A percentile compares a stretch with the other conserved stretches of the same genome.
These are phyloP conservation scores for Fusarium nisikadoi DNA, from an alignment of 2,329 filamentous ascomycete genomes.

Conservation along the genomic window DNA sequence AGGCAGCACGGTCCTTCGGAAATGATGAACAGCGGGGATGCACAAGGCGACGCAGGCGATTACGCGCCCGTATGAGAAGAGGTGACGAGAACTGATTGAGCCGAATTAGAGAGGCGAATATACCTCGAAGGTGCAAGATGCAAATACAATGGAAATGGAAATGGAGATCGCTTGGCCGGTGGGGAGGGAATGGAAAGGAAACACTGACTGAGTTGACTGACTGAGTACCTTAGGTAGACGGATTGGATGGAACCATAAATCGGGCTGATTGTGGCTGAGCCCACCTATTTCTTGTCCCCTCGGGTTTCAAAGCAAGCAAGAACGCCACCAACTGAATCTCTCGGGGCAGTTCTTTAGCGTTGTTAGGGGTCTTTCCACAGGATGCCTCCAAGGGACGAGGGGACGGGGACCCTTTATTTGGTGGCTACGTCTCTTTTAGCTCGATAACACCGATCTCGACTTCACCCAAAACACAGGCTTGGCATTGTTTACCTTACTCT, in stretches of 20 bases:
- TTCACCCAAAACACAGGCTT: background rate
- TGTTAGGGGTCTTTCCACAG: constrained; percentile 17
- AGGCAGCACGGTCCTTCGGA: constrained; percentile 29
- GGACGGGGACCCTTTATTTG: constrained; percentile 7
- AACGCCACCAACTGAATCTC: constrained; percentile 13
- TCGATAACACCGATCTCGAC: background rate
- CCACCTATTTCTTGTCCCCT: background rate
- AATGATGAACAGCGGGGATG: constrained; percentile 16
- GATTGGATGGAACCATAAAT: constrained; percentile 23
- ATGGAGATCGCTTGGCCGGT: constrained; percentile 29
- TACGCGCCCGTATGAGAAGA: constrained; percentile 8
- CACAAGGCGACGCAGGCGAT: background rate
- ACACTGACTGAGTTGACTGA: background rate
- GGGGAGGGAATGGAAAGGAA: constrained; percentile 30
- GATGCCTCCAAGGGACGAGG: background rate
- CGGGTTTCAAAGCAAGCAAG: constrained; percentile 12
- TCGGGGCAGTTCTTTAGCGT: constrained; percentile 13
- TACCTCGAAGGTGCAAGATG: background rate
- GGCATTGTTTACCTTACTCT: constrained; percentile 1
- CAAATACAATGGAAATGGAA: constrained; percentile 2
- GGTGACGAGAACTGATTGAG: background rate
- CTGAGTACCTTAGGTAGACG: background rate
- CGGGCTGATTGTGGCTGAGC: constrained; percentile 40
- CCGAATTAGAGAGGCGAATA: constrained; percentile 1
- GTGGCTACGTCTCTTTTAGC: constrained; percentile 3